Conservation (phyloP, 306 rosid genomes). For the Senna siamea region DNA sequence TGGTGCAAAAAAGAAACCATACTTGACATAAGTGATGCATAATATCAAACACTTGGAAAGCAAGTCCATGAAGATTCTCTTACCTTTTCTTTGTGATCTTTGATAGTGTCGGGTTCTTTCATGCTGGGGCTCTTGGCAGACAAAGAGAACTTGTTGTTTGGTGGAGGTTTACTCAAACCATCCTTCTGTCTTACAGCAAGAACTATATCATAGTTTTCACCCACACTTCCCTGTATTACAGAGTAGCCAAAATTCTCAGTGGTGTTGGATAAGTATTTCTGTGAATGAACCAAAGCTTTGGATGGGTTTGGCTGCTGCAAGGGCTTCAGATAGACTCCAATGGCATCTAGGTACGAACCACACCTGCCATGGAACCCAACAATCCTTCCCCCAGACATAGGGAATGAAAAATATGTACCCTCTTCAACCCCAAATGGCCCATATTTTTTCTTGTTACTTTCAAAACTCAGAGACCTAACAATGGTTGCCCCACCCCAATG, state of each 20-base stretch:
- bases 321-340: constrained; percentile 73
- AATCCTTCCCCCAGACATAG: constrained; percentile 62
- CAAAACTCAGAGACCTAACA: constrained; percentile 62
- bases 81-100: constrained; percentile 53
- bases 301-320: constrained; percentile 48
- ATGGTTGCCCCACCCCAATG: constrained; percentile 43
- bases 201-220: constrained; percentile 74
- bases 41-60: constrained; percentile 26
- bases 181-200: constrained; percentile 81
- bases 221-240: constrained; percentile 69
- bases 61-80: constrained; percentile 5
- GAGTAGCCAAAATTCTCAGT: constrained; percentile 58
- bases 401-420: constrained; percentile 68
- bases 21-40: background rate
- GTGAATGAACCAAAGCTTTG: constrained; percentile 46
- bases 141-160: constrained; percentile 35
- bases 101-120: constrained; percentile 43
- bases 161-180: constrained; percentile 45
- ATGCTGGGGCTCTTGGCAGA: constrained; percentile 38
- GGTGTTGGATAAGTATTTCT: constrained; percentile 41
- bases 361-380: constrained; percentile 88
- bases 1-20: background rate
- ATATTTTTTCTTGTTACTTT: constrained; percentile 59
- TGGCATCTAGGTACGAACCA: constrained; percentile 81
- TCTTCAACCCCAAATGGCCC: constrained; percentile 72